phyloP scores from a whole-genome alignment of 371 early-diverging fungal species.

The Saksenaea vasiformis region DNA sequence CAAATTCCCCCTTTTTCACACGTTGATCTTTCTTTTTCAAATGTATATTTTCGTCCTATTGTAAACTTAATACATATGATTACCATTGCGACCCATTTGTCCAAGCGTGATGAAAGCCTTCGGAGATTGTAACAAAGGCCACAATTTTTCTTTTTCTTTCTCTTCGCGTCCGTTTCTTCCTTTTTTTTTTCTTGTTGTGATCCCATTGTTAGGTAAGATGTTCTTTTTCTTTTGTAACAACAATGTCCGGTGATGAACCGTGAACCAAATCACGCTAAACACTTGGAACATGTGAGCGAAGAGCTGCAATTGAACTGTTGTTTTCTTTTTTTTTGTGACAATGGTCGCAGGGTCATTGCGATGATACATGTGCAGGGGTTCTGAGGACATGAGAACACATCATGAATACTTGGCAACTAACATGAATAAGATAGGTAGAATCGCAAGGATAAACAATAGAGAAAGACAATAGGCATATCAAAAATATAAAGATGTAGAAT shows the following conservation, averaged over 20 bases:
- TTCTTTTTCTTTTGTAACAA: neutral
- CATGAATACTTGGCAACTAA: neutral
- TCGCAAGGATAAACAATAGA: too few relatives aligned
- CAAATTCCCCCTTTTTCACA: neutral
- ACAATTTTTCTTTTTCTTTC: neutral
- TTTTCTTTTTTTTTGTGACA: neutral
- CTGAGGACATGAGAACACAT: neutral
- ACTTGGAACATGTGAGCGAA: neutral
- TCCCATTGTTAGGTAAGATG: neutral
- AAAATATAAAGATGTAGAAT: neutral
- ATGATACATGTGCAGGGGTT: conserved; percentile 5
- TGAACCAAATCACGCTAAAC: neutral
- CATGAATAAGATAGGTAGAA: neutral
- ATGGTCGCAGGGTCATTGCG: conserved; percentile 4
- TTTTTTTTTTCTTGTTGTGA: neutral
- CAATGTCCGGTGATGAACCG: conserved; percentile 1
- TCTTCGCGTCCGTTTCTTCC: neutral
- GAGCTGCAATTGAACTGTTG: neutral
- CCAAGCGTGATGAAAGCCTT: neutral
- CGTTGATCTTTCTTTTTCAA: neutral
- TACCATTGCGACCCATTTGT: too few relatives aligned
- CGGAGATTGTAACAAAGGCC: neutral
- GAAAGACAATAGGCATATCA: neutral
- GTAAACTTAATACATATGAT: too few relatives aligned
- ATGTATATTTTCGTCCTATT: neutral